Base-by-base conservation (phyloP, 2,329 filamentous ascomycete genomes). In the Karstenula rhodostoma region DNA sequence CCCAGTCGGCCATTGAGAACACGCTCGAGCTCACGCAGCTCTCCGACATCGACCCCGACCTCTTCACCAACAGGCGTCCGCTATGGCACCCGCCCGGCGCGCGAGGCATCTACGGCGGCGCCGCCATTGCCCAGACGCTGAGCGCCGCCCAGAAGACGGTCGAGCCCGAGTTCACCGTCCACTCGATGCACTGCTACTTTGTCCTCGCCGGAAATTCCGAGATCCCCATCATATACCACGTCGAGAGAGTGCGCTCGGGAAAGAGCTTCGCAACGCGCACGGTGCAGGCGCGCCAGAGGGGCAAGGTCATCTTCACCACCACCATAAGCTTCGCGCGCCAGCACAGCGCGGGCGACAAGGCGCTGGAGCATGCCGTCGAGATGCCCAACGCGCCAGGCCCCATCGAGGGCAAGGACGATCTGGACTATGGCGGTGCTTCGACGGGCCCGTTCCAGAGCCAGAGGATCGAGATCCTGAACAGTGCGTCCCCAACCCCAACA, bases 181-280 rank as follows among this genome's bases (percentile, higher is more conserved):
- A 99, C 83, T 94, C 90, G 74, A 97, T 96, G 91, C 95, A 99
- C 85, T 98, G 95, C 86, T 99, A 98, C 83, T 99, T 99, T 78
- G 89, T 99, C 35, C 88, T 98, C 1, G 94, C 94, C 4, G 95
- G 95, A 29, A 91, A 94, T 73, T 85, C 88, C 13, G 87, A 90
- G 61, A 90, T 95, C 19, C 94, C 95, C 33, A 91, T 98, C 67
- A 85, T 97, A 63, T 98, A 97, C 82, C 92, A 97, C 75, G 95
- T 99, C 49, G 95, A 98, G 82, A 87, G 92, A 55, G 93, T 99
- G 50, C 90, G 95, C 57, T 93, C 96, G 75, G 95, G 95, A 9
- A 89, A 90, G 61, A 94, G 90, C 54, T 99, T 94, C 77, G 90
- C 92, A 57, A 98, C 95, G 40, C 86, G 95, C 57, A 98, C 94